Evolutionary conservation across 768 basidiomycete genomes (phyloP).

Genomic region (Tulasnella sp.): DNA sequence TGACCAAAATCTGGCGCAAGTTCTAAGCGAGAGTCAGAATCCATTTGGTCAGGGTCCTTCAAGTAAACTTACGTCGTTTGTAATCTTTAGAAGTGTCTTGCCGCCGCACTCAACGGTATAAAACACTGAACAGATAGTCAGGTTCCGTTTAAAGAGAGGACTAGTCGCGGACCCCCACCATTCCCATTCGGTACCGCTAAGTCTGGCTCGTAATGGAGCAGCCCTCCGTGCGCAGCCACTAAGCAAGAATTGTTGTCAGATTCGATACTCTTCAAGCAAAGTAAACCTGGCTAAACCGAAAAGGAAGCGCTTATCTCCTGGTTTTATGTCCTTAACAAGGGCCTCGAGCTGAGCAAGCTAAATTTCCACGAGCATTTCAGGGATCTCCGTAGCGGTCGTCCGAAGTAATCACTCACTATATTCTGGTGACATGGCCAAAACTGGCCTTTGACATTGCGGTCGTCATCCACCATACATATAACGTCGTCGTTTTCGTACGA

Average conservation of each 20-base stretch:
- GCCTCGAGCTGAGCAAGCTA: constrained; percentile 9
- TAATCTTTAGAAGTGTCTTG: neutral
- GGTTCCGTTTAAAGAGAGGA: neutral
- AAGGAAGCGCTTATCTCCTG: neutral
- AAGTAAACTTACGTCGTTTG: neutral
- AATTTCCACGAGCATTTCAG: neutral
- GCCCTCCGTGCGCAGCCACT: neutral
- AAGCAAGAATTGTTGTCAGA: neutral
- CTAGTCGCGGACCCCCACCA: neutral
- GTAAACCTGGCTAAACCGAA: neutral
- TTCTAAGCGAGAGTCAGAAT: neutral
- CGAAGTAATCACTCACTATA: neutral
- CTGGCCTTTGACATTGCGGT: neutral
- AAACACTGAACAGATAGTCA: neutral
- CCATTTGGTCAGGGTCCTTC: neutral
- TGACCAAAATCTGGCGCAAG: neutral
- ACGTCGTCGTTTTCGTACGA: neutral
- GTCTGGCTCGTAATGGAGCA: neutral
- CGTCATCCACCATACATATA: neutral
- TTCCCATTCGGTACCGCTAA: neutral
- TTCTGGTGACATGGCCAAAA: neutral
- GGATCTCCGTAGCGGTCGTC: neutral
- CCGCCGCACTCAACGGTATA: neutral
- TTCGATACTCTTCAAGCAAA: neutral
- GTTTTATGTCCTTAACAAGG: neutral